Conservation (phyloP, 2,329 filamentous ascomycete genomes). For the Chrysoporthe puriensis region DNA sequence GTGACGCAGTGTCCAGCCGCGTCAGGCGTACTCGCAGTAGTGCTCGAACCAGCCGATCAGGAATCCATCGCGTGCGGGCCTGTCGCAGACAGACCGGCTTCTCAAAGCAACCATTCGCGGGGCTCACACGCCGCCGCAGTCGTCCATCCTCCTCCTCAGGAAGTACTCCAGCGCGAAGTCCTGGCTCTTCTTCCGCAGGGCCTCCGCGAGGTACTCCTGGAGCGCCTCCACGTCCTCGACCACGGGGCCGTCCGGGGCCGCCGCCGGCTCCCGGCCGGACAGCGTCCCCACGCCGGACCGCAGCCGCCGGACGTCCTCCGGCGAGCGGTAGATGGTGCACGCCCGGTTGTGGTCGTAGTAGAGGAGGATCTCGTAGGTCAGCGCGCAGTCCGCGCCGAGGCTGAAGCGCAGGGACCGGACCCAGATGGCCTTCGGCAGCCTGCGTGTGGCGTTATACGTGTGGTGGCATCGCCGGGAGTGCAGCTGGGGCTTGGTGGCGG, state of each 20-base stretch:
- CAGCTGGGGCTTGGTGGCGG: slow-evolving; percentile 34
- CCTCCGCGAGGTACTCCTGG: slow-evolving; percentile 31
- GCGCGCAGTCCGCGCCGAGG: slow-evolving; percentile 22
- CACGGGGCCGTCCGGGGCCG: slow-evolving; percentile 13
- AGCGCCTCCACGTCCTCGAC: slow-evolving; percentile 29
- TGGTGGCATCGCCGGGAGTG: slow-evolving; percentile 39
- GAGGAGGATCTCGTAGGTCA: slow-evolving; percentile 35
- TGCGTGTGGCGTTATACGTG: slow-evolving; percentile 36
- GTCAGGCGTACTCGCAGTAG: neutral
- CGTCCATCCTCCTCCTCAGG: slow-evolving; percentile 36
- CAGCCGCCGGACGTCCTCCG: slow-evolving; percentile 36
- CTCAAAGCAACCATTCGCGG: too few species aligned
- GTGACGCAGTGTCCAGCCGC: neutral
- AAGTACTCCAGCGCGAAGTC: slow-evolving; percentile 35
- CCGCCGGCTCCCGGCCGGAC: slow-evolving; percentile 14
- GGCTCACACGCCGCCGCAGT: slow-evolving; percentile 31
- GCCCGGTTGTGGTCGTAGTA: slow-evolving; percentile 39
- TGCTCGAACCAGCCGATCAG: neutral
- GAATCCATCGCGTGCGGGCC: too few species aligned
- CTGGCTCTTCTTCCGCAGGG: slow-evolving; percentile 26
- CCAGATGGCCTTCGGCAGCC: slow-evolving; percentile 34
- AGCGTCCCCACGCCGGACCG: slow-evolving; percentile 19
- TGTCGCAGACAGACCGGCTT: too few species aligned
- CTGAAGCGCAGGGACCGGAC: slow-evolving; percentile 29
- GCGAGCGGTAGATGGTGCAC: slow-evolving; percentile 37